A percentile compares a stretch with the other conserved stretches of the same genome.
These are phyloP conservation scores for Kurtzmaniella cleridarum DNA, from an alignment of 805 yeast species.

Conservation along the genomic window DNA sequence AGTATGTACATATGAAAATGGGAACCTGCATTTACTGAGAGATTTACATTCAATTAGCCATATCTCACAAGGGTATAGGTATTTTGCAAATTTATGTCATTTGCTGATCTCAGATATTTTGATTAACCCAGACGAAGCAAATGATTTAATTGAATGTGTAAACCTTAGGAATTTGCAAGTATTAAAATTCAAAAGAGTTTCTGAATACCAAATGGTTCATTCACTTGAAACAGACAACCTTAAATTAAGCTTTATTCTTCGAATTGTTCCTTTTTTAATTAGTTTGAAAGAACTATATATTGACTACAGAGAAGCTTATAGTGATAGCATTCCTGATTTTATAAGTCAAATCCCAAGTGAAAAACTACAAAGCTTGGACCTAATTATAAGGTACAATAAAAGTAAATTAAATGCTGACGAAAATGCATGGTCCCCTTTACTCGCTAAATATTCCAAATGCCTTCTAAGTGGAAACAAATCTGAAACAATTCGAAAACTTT, in stretches of 20 bases:
- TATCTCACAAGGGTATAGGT: not conserved
- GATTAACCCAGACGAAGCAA: constrained; percentile 18
- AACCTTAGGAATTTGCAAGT: constrained; percentile 15
- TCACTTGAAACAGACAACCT: constrained; percentile 4
- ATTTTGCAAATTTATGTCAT: too few species aligned
- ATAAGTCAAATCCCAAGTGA: constrained; percentile 13
- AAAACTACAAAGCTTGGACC: constrained; percentile 30
- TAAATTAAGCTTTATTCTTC: constrained; percentile 18
- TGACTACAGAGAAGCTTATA: constrained; percentile 36
- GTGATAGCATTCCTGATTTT: constrained; percentile 38
- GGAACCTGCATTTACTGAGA: not conserved
- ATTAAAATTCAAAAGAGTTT: constrained; percentile 28
- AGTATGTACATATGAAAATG: not conserved
- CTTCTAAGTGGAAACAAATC: constrained; percentile 9
- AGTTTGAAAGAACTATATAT: constrained; percentile 24
- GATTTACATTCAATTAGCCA: not conserved
- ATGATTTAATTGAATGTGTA: constrained; percentile 12
- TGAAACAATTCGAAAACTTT: constrained; percentile 22
- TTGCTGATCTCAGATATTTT: constrained; percentile 1
- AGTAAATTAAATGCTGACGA: constrained; percentile 12
- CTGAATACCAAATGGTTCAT: constrained; percentile 24
- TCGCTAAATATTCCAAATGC: constrained; percentile 13
- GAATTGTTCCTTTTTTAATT: constrained; percentile 18
- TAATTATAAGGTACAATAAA: constrained; percentile 36
- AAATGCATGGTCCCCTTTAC: constrained; percentile 7